phyloP scores from a whole-genome alignment of 1,284 basidiomycete species.

The Lentinus polychrous region DNA sequence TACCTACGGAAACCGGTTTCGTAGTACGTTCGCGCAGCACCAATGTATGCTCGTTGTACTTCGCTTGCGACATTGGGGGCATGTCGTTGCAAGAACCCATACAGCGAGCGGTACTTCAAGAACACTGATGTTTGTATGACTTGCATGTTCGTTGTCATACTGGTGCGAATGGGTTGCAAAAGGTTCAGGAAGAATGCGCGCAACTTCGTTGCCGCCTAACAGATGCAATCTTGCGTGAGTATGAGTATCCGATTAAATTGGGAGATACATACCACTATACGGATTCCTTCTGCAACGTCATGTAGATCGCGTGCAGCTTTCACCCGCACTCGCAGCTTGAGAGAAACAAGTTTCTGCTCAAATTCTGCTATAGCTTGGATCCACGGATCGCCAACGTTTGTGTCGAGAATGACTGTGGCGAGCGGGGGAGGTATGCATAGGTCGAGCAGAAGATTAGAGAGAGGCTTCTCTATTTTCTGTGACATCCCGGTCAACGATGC shows the following conservation, averaged over 20 bases:
- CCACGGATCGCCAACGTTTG: slow-evolving; percentile 80
- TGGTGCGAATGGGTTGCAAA: slow-evolving; percentile 75
- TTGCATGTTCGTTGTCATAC: slow-evolving; percentile 89
- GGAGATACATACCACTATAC: slow-evolving; percentile 66
- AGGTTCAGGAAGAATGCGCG: slow-evolving; percentile 82
- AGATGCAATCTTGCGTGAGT: not conserved
- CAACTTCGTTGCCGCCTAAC: slow-evolving; percentile 81
- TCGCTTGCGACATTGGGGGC: slow-evolving; percentile 81
- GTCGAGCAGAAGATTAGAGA: slow-evolving; percentile 75
- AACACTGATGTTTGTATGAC: slow-evolving; percentile 87
- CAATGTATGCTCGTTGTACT: slow-evolving; percentile 84
- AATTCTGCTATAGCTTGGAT: slow-evolving; percentile 74
- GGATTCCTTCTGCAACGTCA: slow-evolving; percentile 79
- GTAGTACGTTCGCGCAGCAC: slow-evolving; percentile 84
- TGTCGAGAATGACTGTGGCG: slow-evolving; percentile 78
- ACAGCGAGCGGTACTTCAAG: slow-evolving; percentile 81
- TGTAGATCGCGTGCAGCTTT: slow-evolving; percentile 80
- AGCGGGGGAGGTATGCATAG: slow-evolving; percentile 81
- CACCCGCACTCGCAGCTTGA: slow-evolving; percentile 69
- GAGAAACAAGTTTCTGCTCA: slow-evolving; percentile 65
- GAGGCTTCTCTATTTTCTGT: slow-evolving; percentile 83
- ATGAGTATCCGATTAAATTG: no score
- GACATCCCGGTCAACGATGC: not conserved
- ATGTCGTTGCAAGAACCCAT: slow-evolving; percentile 81
- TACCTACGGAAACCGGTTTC: slow-evolving; percentile 96